Evolutionary conservation across 2,329 filamentous ascomycete genomes (phyloP).

Genomic region (Orbilia brochopaga): DNA sequence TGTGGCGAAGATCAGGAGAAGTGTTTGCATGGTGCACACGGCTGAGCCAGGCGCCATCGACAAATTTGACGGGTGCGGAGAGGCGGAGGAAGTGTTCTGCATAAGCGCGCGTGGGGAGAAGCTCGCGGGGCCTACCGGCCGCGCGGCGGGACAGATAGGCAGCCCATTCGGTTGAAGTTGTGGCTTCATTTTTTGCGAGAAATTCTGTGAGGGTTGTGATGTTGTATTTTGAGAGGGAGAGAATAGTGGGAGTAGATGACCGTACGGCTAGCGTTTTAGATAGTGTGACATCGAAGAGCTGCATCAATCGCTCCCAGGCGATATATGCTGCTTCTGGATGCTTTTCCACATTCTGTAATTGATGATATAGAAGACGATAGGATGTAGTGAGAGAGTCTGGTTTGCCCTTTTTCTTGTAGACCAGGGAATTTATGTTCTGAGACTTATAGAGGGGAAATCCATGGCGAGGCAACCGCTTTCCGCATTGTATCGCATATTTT

Average conservation of each 20-base stretch:
- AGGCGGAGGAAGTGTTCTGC: slow-evolving; percentile 59
- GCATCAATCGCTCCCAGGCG: slow-evolving; percentile 57
- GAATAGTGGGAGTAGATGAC: slow-evolving; percentile 54
- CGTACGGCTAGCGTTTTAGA: slow-evolving; percentile 10
- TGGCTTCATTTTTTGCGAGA: slow-evolving; percentile 56
- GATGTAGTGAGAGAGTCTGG: neutral
- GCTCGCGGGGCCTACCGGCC: slow-evolving; percentile 57
- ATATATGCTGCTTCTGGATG: slow-evolving; percentile 57
- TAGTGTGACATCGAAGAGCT: slow-evolving; percentile 52
- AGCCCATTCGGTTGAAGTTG: slow-evolving; percentile 56
- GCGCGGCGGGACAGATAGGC: slow-evolving; percentile 57
- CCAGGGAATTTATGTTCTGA: neutral
- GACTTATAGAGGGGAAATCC: neutral
- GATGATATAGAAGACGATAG: slow-evolving; percentile 57
- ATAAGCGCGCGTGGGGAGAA: slow-evolving; percentile 57
- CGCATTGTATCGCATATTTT: neutral
- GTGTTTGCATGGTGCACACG: slow-evolving; percentile 60
- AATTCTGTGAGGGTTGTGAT: slow-evolving; percentile 55
- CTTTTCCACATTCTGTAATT: slow-evolving; percentile 59
- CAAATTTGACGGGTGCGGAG: slow-evolving; percentile 60
- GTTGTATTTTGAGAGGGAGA: slow-evolving; percentile 56
- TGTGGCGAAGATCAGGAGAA: slow-evolving; percentile 58
- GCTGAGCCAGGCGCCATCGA: slow-evolving; percentile 63
- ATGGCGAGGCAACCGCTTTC: neutral
- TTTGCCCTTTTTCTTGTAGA: neutral